Evolutionary conservation across 2,329 filamentous ascomycete genomes (phyloP), one percentile per base, ranked within the genome.

Genomic region (Elsinoe batatas): DNA sequence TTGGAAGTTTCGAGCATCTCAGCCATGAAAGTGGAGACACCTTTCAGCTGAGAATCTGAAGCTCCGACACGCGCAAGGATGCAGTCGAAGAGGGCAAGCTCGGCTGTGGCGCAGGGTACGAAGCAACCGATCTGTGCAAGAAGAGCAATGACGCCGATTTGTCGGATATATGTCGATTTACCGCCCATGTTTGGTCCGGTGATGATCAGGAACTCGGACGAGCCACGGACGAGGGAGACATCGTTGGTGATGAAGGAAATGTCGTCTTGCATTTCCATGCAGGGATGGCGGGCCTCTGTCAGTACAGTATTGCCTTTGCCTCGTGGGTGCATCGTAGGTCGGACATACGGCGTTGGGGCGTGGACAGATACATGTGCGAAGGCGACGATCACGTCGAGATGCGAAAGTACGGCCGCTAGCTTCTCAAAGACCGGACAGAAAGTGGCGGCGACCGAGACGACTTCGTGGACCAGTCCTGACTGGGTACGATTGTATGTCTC

Each of bases 1-100:
- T 97, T 97, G 62, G 93, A 90, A 1, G 93, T 98, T 70, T 98
- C 93, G 18, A 98, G 80, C 93, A 98, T 98, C 74, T 98, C 93
- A 1, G 93, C 93, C 94, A 98, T 98, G 71, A 98, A 98, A 0
- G 93, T 98, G 3, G 89, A 95, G 1, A 98, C 93, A 35, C 93
- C 93, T 72, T 97, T 97, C 60, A 98, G 84, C 70, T 97, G 93
- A 5, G 88, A 95, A 72, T 98, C 94, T 63, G 87, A 93, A 5
- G 93, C 94, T 40, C 94, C 93, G 0, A 98, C 93, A 63, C 93
- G 87, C 0, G 94, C 93, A 37, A 98, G 85, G 59, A 98, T 95
- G 60, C 89, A 93, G 73, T 98, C 93, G 68, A 96, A 98, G 57
- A 98, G 90, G 13, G 88, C 95, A 43, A 98, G 74, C 70, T 97